Evolutionary conservation across 352 stramenopile species (phyloP).

Genomic region (Phytopythium montanum): DNA sequence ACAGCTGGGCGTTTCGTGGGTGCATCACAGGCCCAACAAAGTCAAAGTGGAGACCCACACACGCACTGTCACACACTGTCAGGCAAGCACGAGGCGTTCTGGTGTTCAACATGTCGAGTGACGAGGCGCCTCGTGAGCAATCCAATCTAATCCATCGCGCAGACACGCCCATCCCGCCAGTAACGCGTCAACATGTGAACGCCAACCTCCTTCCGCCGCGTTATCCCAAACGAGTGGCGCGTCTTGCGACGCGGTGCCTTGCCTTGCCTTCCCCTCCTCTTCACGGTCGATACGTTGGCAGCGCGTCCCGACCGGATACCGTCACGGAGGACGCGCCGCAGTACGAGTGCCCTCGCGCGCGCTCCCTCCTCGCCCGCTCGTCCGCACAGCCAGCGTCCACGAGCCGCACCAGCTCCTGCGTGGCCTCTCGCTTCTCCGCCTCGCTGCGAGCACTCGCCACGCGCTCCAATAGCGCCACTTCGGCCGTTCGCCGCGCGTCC

Average conservation of each 20-base stretch:
- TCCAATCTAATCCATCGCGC: too few relatives aligned
- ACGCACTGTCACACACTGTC: too few relatives aligned
- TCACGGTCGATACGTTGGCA: conserved; percentile 11
- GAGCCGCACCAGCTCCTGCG: conserved; percentile 23
- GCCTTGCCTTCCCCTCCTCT: too few relatives aligned
- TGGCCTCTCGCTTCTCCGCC: conserved; percentile 12
- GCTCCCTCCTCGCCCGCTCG: conserved; percentile 23
- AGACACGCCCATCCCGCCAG: background rate
- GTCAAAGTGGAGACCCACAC: too few relatives aligned
- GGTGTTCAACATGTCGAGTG: too few relatives aligned
- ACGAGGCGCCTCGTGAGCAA: too few relatives aligned
- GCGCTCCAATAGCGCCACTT: conserved; percentile 39
- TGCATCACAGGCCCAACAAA: too few relatives aligned
- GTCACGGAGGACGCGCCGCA: conserved; percentile 62
- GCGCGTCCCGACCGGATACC: conserved; percentile 36
- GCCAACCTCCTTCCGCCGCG: background rate
- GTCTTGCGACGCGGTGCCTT: too few relatives aligned
- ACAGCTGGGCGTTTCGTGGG: too few relatives aligned
- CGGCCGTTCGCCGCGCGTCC: conserved; percentile 17
- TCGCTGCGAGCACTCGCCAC: conserved; percentile 20
- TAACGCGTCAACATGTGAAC: too few relatives aligned
- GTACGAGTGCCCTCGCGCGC: conserved; percentile 35
- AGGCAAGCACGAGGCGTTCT: too few relatives aligned
- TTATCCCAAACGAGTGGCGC: background rate
- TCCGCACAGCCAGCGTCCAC: conserved; percentile 22